Conservation (phyloP, 2,329 filamentous ascomycete genomes). For the Fusarium gaditjirri region DNA sequence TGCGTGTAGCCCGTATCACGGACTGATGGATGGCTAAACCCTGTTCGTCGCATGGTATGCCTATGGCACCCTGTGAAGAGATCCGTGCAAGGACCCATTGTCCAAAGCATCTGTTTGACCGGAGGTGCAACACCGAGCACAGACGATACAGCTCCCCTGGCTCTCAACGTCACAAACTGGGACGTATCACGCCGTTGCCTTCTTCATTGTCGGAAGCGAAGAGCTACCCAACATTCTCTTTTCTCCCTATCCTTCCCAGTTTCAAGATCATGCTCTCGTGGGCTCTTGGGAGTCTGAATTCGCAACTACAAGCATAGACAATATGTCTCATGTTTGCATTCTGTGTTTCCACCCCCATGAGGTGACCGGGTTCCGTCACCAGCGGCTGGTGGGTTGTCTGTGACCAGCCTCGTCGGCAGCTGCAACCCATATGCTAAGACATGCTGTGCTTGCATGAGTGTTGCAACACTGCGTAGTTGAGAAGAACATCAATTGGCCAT, state of each 20-base stretch:
- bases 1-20: constrained; percentile 32
- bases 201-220: constrained; percentile 2
- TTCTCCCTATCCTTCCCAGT: background rate
- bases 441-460: constrained; percentile 11
- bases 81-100: constrained; percentile 30
- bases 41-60: constrained; percentile 38
- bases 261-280: background rate
- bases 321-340: background rate
- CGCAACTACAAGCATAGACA: background rate
- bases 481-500: constrained; percentile 1
- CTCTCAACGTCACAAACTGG: constrained; percentile 13
- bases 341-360: background rate
- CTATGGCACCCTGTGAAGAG: constrained; percentile 23
- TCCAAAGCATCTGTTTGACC: constrained; percentile 16
- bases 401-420: constrained; percentile 34
- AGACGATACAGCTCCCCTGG: constrained; percentile 9
- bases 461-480: background rate
- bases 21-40: constrained; percentile 36
- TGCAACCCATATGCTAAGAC: constrained; percentile 32
- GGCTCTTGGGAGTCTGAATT: background rate
- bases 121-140: constrained; percentile 34
- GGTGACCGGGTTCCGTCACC: constrained; percentile 19
- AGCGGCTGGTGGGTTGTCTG: constrained; percentile 14
- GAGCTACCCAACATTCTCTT: constrained; percentile 4
- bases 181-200: constrained; percentile 18